Percentiles rank a stretch among this genome's conserved stretches.
Conservation (phyloP, 1,284 basidiomycete genomes). For the Lignosus rhinocerotis region DNA sequence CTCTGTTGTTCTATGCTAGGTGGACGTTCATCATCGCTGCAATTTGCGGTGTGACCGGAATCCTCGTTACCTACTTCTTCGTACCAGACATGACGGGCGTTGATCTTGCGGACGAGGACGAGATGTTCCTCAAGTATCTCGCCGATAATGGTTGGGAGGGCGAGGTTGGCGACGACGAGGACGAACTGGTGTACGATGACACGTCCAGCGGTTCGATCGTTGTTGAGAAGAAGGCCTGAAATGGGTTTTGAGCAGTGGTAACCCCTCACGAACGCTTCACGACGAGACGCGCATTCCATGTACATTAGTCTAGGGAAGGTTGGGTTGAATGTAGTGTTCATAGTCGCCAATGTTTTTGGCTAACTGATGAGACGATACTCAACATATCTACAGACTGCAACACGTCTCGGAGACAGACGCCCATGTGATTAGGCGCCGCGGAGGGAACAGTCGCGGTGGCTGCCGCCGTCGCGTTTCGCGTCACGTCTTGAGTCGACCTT, state of each 20-base stretch:
- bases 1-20: constrained; percentile 31
- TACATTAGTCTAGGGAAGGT: not conserved
- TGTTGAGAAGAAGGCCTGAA: constrained; percentile 21
- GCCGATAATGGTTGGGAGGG: constrained; percentile 68
- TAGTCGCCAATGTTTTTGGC: no score
- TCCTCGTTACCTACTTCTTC: constrained; percentile 69
- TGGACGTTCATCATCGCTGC: constrained; percentile 76
- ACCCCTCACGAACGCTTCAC: not conserved
- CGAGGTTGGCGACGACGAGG: constrained; percentile 54
- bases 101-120: constrained; percentile 70
- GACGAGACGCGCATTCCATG: not conserved
- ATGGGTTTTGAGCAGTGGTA: not conserved
- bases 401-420: no score
- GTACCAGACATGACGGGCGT: constrained; percentile 69
- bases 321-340: no score
- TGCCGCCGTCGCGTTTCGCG: not conserved
- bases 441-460: constrained; percentile 4
- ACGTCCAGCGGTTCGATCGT: constrained; percentile 14
- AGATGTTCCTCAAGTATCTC: constrained; percentile 61
- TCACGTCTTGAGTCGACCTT: not conserved
- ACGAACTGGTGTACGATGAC: constrained; percentile 33
- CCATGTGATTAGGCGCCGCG: not conserved
- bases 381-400: no score
- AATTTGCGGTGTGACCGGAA: constrained; percentile 63
- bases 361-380: no score